These are phyloP conservation scores for Boechera stricta DNA, from an alignment of 345 rosid species.

Conservation along the genomic window DNA sequence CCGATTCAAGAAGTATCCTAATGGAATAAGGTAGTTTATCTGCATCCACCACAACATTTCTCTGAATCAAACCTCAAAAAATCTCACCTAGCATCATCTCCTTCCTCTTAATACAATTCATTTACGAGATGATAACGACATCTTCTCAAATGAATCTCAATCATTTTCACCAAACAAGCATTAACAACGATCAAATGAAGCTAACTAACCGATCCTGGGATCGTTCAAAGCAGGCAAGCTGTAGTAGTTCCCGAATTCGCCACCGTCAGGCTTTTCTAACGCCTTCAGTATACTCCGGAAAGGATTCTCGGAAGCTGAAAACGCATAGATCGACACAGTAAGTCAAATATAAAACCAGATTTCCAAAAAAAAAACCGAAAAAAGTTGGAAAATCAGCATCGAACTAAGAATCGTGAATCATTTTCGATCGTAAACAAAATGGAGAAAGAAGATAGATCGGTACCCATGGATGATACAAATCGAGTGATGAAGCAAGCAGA, in stretches of 20 bases:
- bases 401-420: neutral
- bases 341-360: neutral
- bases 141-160: neutral
- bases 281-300: neutral
- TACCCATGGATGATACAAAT: neutral
- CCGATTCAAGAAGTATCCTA: constrained; percentile 9
- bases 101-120: neutral
- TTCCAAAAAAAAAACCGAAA: neutral
- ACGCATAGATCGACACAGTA: neutral
- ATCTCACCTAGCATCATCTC: too few species aligned
- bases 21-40: constrained; percentile 10
- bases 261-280: constrained; percentile 5
- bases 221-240: constrained; percentile 6
- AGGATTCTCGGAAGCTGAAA: constrained; percentile 2
- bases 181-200: neutral
- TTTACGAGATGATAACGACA: neutral
- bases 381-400: neutral
- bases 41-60: constrained; percentile 2
- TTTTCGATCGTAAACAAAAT: neutral
- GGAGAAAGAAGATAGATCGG: neutral
- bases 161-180: neutral
- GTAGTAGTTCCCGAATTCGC: constrained; percentile 1
- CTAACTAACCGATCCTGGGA: neutral
- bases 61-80: neutral
- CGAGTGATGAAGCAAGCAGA: neutral